Evolutionary conservation across 2,329 filamentous ascomycete genomes (phyloP).

Genomic region (Cladosporium cucumerinum): DNA sequence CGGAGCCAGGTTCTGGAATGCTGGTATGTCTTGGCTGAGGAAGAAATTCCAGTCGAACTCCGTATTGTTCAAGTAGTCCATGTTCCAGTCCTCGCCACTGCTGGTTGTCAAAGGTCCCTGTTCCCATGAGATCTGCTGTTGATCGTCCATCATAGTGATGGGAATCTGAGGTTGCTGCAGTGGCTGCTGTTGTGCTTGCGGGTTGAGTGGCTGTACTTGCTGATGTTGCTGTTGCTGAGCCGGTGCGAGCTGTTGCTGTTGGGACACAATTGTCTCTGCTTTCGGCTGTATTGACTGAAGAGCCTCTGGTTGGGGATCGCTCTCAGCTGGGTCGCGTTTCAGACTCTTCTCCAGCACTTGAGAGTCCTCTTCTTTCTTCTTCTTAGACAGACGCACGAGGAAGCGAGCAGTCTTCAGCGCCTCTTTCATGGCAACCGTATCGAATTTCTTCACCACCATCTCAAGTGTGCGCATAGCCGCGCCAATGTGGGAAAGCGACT

Average conservation of each 20-base stretch:
- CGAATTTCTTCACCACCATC: conserved; percentile 31
- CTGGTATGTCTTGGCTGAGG: conserved; percentile 31
- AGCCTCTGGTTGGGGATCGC: conserved; percentile 24
- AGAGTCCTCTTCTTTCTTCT: conserved; percentile 47
- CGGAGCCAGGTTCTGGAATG: conserved; percentile 32
- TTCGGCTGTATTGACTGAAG: conserved; percentile 10
- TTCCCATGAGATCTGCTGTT: conserved; percentile 12
- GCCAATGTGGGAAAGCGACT: conserved; percentile 47
- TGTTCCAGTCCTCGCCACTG: conserved; percentile 34
- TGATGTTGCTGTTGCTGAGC: neutral
- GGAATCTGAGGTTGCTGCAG: conserved; percentile 1
- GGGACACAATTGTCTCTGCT: neutral
- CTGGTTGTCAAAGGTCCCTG: conserved; percentile 23
- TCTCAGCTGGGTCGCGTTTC: conserved; percentile 21
- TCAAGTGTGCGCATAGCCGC: conserved; percentile 48
- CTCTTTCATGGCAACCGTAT: conserved; percentile 44
- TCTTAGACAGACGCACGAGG: conserved; percentile 52
- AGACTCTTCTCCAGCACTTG: conserved; percentile 32
- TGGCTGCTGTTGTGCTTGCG: neutral
- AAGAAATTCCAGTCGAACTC: conserved; percentile 36
- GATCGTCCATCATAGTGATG: conserved; percentile 13
- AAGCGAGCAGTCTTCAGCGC: conserved; percentile 54
- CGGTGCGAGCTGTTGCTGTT: neutral
- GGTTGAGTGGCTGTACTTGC: neutral
- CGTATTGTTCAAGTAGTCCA: conserved; percentile 32